Conservation (phyloP, 176 grass and related monocot genomes). For the Oryza punctata region DNA sequence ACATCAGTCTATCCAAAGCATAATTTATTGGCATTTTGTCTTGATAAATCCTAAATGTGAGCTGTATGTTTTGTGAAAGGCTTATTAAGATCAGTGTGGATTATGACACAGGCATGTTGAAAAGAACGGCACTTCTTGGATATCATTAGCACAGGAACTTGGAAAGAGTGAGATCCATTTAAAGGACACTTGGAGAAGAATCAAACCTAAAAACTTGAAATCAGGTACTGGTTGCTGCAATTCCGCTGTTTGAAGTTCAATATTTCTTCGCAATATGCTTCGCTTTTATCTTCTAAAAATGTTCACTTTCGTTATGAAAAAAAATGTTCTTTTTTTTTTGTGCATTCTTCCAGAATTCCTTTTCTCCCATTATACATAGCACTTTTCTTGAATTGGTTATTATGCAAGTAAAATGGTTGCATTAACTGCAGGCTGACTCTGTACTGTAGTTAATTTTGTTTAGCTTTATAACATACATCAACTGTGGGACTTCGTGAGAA, state of each 20-base stretch:
- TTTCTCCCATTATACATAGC: slow-evolving; percentile 7
- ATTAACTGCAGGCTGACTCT: not conserved
- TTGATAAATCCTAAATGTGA: slow-evolving; percentile 14
- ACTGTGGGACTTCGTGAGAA: not conserved
- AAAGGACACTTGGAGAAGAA: slow-evolving; percentile 85
- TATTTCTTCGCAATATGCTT: not conserved
- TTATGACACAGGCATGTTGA: slow-evolving; percentile 51
- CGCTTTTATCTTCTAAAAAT: not conserved
- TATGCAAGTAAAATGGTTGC: not conserved
- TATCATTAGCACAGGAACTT: slow-evolving; percentile 53
- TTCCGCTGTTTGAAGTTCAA: not conserved
- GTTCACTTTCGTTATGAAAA: not conserved
- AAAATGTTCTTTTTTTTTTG: not conserved
- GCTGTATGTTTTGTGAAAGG: not conserved
- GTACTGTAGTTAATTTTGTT: slow-evolving; percentile 15
- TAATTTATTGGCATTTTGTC: slow-evolving; percentile 30
- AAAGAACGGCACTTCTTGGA: slow-evolving; percentile 53
- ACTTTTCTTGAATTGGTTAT: not conserved
- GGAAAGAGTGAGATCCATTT: slow-evolving; percentile 53
- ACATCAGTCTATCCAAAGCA: not conserved
- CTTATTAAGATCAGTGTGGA: slow-evolving; percentile 32
- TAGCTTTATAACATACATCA: not conserved
- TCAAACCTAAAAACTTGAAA: slow-evolving; percentile 49
- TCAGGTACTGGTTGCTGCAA: slow-evolving; percentile 40
- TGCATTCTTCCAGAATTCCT: not conserved